Conservation (phyloP, 2,329 filamentous ascomycete species). For the Colletotrichum graminicola region DNA sequence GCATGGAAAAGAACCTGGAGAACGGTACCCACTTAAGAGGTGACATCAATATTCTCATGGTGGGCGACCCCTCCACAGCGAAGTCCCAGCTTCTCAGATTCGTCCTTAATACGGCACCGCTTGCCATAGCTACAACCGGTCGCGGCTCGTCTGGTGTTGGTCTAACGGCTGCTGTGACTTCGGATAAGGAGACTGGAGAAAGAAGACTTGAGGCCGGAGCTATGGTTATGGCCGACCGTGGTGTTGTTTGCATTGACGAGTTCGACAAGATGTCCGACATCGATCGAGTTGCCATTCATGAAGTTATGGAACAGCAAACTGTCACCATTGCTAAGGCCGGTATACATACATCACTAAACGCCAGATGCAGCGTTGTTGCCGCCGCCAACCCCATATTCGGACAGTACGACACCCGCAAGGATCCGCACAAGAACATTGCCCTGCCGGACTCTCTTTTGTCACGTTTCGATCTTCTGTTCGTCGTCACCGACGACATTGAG, state of each 20-base stretch:
- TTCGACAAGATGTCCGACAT: slow-evolving; percentile 99
- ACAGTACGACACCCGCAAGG: slow-evolving; percentile 98
- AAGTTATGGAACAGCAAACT: slow-evolving; percentile 99
- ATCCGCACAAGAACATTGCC: slow-evolving; percentile 98
- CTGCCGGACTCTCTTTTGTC: slow-evolving; percentile 95
- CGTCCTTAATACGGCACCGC: slow-evolving; percentile 94
- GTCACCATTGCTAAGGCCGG: slow-evolving; percentile 99
- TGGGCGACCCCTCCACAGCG: slow-evolving; percentile 96
- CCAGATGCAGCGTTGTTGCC: slow-evolving; percentile 94
- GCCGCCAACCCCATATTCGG: slow-evolving; percentile 98
- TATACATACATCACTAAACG: slow-evolving; percentile 97
- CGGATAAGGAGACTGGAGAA: slow-evolving; percentile 97
- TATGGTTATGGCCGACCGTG: slow-evolving; percentile 97
- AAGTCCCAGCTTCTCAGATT: slow-evolving; percentile 99
- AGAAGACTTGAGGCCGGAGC: slow-evolving; percentile 94
- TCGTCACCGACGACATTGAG: slow-evolving; percentile 98
- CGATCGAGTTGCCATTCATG: slow-evolving; percentile 97
- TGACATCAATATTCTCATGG: slow-evolving; percentile 99
- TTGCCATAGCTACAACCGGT: slow-evolving; percentile 97
- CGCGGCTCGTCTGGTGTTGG: slow-evolving; percentile 97
- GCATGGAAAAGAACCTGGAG: slow-evolving; percentile 98
- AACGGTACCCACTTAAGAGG: slow-evolving; percentile 98
- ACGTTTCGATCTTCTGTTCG: slow-evolving; percentile 97
- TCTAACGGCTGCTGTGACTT: slow-evolving; percentile 95
- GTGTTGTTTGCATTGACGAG: slow-evolving; percentile 98